Evolutionary conservation across 2,329 filamentous ascomycete genomes (phyloP), one percentile per base, ranked within the genome.

Genomic region (Paecilomyces formosus): DNA sequence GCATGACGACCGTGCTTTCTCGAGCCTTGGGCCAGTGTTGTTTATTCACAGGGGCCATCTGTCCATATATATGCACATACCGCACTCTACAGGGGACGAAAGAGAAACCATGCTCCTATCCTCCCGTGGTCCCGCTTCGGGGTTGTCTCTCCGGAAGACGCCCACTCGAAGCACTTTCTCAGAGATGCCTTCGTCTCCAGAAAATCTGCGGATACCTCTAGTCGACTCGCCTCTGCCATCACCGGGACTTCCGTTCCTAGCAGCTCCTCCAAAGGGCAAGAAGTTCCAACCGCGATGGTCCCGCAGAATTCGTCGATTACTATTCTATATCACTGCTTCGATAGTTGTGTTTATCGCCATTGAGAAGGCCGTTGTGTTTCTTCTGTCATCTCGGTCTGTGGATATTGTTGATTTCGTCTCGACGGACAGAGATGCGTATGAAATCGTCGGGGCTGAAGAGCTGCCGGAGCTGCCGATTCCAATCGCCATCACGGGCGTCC

Each of bases 391-490:
- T 3, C n/a, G 18, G 39, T 15, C 15, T 18, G 7, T 11, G 8
- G 39, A 45, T 6, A n/a, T 45, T 18, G 39, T 45, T n/a, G 39
- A 45, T 18, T 45, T 45, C 39, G n/a, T 73, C 15, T 69, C 74
- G 3, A 65, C 73, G 11, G 68, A 71, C 15, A 73, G 72, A 18
- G 77, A 82, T 53, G 76, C 84, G 55, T 87, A 85, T 69, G 86
- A 90, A 66, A 85, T 90, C 80, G 82, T 89, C 7, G 83, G 81
- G 39, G 85, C 85, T 60, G 82, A 85, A 61, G 78, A 78, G 50
- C 72, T 91, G n/a, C 89, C 89, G 0, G 81, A 87, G 28, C 85
- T 89, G 61, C 87, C 90, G 0, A 88, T 87, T 0, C 88, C 89
- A 0, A 80, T 94, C 21, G 81, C 90, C 5, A 79, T 92, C 53